Percentiles rank a stretch among this genome's conserved stretches.
Evolutionary conservation across 192 early-diverging fungal genomes (phyloP).

Genomic region (Allomyces macrogynus): DNA sequence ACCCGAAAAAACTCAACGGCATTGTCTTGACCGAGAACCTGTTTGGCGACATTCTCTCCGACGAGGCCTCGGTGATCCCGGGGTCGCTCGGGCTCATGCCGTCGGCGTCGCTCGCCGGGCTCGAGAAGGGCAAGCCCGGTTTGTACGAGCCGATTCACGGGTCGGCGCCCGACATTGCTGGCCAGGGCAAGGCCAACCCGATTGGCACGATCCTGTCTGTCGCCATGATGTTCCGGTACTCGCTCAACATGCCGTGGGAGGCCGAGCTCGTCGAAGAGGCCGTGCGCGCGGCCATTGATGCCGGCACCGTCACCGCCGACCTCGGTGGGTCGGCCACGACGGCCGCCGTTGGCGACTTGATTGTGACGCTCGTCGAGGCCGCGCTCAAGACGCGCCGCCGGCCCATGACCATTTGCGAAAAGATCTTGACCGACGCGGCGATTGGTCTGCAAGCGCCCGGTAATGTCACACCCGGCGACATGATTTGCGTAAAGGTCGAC

Average conservation of each 20-base stretch:
- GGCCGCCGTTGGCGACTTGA: conserved; percentile 77
- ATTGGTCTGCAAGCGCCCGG: conserved; percentile 44
- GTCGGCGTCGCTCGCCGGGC: conserved; percentile 68
- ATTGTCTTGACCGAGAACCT: conserved; percentile 96
- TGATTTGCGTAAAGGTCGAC: conserved; percentile 61
- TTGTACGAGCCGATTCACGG: conserved; percentile 98
- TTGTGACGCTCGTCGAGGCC: conserved; percentile 45
- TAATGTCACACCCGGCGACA: conserved; percentile 51
- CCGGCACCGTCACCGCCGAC: conserved; percentile 70
- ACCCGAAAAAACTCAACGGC: conserved; percentile 76
- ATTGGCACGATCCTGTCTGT: conserved; percentile 90
- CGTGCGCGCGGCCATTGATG: conserved; percentile 79
- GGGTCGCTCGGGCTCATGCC: conserved; percentile 85
- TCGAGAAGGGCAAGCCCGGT: conserved; percentile 61
- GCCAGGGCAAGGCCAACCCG: conserved; percentile 89
- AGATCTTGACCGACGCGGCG: conserved; percentile 55
- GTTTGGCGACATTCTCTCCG: conserved; percentile 97
- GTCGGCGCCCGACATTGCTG: conserved; percentile 95
- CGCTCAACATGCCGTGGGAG: conserved; percentile 71
- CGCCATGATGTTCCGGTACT: conserved; percentile 89
- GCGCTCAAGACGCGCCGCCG: conserved; percentile 42
- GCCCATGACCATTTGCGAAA: conserved; percentile 53
- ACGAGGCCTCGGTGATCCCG: conserved; percentile 90
- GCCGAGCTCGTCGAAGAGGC: conserved; percentile 81
- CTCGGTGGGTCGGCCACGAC: conserved; percentile 70